Evolutionary conservation across 257 asterid species (phyloP), one percentile per base, ranked within the genome.

Genomic region (Avicennia marina): DNA sequence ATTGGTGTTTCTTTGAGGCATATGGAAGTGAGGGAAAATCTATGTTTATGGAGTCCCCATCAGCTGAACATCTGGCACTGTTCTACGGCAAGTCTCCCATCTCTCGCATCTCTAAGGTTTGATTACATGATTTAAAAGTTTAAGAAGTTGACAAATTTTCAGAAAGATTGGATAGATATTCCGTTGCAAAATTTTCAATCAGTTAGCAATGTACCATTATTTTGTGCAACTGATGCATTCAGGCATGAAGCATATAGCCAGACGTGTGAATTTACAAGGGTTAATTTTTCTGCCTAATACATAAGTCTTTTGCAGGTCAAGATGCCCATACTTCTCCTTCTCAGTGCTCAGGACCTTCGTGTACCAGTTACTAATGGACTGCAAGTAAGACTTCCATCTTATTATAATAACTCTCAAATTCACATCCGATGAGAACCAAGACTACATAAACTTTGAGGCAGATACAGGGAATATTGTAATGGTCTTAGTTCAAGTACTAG

Each of bases 261-360:
- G n/a, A n/a, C n/a, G n/a, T n/a, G n/a, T n/a, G n/a, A n/a, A n/a
- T n/a, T n/a, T n/a, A n/a, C n/a, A n/a, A n/a, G 34, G 34, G 8
- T 4, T 29, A 29, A 8, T 8, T 29, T 29, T 4, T 34, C 15
- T 13, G 44, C 53, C 63, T 58, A 22, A 36, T 0, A 0, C 47
- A 34, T 41, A 5, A 33, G 44, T 2, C 26, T 65, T 44, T 72
- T 67, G 71, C 85, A 91, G 98, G 97, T 93, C 50, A 89, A 80
- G 76, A 81, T 97, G 44, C 97, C 99, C 8, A 74, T 80, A 11
- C 76, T 93, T 34, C 39, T 93, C 56, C 85, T 93, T 34, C 77
- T 89, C 40, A 96, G 99, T 26, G 95, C 94, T 6, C 75, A 80
- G 75, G 99, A 93, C 70, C 95, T 86, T 20, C 97, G 99, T 0